Evolutionary conservation across 495 filamentous ascomycete species (phyloP), one percentile per base, ranked within the genome.

Genomic region (Barbatosphaeria neglecta): DNA sequence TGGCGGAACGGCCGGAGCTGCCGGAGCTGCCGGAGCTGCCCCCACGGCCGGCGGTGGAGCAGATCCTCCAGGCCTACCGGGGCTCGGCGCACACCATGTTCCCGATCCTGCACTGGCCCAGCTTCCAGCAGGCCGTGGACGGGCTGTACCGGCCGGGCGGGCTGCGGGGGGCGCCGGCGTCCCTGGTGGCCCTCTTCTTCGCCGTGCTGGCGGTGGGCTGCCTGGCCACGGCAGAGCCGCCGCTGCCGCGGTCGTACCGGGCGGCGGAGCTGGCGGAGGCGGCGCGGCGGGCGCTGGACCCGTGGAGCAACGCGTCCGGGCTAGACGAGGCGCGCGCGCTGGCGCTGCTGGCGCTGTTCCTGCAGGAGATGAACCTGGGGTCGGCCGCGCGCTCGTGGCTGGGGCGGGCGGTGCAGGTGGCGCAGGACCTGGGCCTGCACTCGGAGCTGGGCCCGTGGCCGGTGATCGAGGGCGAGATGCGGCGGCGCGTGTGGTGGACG

Each of bases 311-410:
- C 54, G 81, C 84, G 37, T 81, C 86, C 56, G 82, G 78, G 13
- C 72, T 94, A 38, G 88, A 95, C 55, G 78, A 90, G 56, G 86
- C 81, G 11, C 75, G 86, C 23, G 71, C 78, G 2, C 73, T 86
- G 8, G 66, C 90, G 20, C 72, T 98, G 15, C 76, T 77, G 18
- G 86, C 85, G 53, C 78, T 90, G 22, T 93, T 84, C 46, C 76
- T 95, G 20, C 83, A 83, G 46, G 92, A 97, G 62, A 71, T 85
- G 52, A 96, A 95, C 54, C 70, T 85, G 17, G 92, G 87, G 60
- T 90, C 88, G 17, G 85, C 87, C 2, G 87, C 87, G 31, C 95
- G 87, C 84, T 80, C 78, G 16, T 96, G 87, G 87, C 74, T 93
- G 24, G 92, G 88, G 4, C 79, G 77, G n/a, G 84, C 88, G 0